These are phyloP conservation scores for Allantophomopsis lycopodina DNA, from an alignment of 2,329 filamentous ascomycete genomes.

Conservation along the genomic window DNA sequence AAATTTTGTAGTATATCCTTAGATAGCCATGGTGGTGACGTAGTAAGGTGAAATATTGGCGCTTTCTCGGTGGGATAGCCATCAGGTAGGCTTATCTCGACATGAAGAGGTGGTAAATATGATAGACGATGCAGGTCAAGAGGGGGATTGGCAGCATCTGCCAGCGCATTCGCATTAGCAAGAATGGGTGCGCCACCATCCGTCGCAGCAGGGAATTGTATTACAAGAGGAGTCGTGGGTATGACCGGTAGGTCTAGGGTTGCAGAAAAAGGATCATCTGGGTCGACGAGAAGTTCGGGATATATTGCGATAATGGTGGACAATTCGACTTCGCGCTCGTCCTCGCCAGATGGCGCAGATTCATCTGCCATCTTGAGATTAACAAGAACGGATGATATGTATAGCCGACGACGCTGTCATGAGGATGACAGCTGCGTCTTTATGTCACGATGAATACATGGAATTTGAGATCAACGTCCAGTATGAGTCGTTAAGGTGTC, in stretches of 20 bases:
- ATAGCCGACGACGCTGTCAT: background rate
- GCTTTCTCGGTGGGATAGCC: slow-evolving; percentile 41
- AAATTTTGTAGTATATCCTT: slow-evolving; percentile 30
- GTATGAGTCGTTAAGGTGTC: too few relatives aligned
- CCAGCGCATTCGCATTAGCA: slow-evolving; percentile 3
- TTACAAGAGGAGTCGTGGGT: slow-evolving; percentile 37
- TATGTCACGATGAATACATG: too few relatives aligned
- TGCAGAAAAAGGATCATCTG: slow-evolving; percentile 28
- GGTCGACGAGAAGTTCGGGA: slow-evolving; percentile 41
- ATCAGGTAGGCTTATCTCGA: slow-evolving; percentile 39
- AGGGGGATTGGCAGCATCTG: slow-evolving; percentile 4
- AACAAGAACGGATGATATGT: too few relatives aligned
- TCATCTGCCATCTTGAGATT: slow-evolving; percentile 1
- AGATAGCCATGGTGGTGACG: slow-evolving; percentile 43
- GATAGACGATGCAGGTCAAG: slow-evolving; percentile 14
- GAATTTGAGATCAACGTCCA: too few relatives aligned
- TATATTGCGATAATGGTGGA: slow-evolving; percentile 49
- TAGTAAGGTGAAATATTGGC: slow-evolving; percentile 35
- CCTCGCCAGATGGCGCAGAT: slow-evolving; percentile 38
- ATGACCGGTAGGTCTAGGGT: slow-evolving; percentile 43
- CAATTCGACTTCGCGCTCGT: slow-evolving; percentile 43
- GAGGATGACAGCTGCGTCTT: background rate
- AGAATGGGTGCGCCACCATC: slow-evolving; percentile 17
- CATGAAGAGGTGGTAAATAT: slow-evolving; percentile 41
- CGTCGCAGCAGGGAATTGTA: slow-evolving; percentile 37